These are phyloP conservation scores for Tetracladium setigerum DNA, from an alignment of 495 filamentous ascomycete species.

Conservation along the genomic window DNA sequence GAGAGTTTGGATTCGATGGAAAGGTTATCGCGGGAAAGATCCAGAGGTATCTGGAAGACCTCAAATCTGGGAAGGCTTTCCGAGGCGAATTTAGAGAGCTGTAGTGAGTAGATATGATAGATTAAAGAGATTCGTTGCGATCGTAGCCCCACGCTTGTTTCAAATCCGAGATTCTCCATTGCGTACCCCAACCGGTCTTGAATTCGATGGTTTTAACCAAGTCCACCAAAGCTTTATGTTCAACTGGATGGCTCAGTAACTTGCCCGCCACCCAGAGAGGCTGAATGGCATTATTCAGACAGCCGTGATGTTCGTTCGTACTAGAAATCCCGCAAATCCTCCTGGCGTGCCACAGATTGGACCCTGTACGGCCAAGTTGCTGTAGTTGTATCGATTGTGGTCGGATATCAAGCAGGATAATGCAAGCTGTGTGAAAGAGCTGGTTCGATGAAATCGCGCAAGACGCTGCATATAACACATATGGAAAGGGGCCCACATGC, in stretches of 20 bases:
- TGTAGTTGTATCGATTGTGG: slow-evolving; percentile 27
- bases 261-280: slow-evolving; percentile 41
- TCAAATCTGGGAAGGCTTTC: background rate
- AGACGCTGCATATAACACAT: slow-evolving; percentile 37
- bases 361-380: slow-evolving; percentile 19
- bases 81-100: slow-evolving; percentile 3
- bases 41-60: background rate
- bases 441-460: slow-evolving; percentile 44
- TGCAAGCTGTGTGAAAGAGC: slow-evolving; percentile 39
- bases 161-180: slow-evolving; percentile 39
- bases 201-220: slow-evolving; percentile 34
- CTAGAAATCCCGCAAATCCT: slow-evolving; percentile 41
- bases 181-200: slow-evolving; percentile 37
- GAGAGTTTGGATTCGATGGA: slow-evolving; percentile 49
- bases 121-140: background rate
- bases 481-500: slow-evolving; percentile 31
- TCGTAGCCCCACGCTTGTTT: slow-evolving; percentile 37
- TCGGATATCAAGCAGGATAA: slow-evolving; percentile 34
- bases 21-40: too few species aligned
- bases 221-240: slow-evolving; percentile 35
- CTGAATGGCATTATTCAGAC: slow-evolving; percentile 41
- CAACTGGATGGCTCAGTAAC: slow-evolving; percentile 35
- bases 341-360: slow-evolving; percentile 37
- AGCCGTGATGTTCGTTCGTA: slow-evolving; percentile 38
- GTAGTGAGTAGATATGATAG: background rate